Base-by-base conservation (phyloP, 345 rosid genomes). In the Citrus cavaleriei region DNA sequence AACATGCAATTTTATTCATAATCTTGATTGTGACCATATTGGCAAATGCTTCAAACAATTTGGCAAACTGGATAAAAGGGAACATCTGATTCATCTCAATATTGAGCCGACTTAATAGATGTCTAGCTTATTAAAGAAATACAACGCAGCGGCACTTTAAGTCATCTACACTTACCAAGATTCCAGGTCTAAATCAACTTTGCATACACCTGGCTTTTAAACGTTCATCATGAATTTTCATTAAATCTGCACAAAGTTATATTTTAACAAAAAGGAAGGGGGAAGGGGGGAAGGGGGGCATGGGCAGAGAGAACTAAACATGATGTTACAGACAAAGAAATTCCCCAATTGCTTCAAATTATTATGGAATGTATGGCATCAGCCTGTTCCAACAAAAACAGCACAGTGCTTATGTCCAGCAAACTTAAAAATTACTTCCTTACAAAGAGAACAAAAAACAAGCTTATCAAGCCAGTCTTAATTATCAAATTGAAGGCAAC, bases 401-500 rank as follows among this genome's bases (percentile, higher is more conserved):
- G 60, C 19, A 62, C 32, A 27, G 58, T 40, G 8, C 67, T 66
- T 71, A 58, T 37, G 65, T 37, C 35, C 30, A 21, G 28, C 30
- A 22, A 60, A 66, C 24, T 21, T 4, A 32, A 68, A 55, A 83
- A 58, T 34, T 40, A 68, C 35, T 78, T 57, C 46, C 65, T 76
- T 40, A 24, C 49, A 77, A 61, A 54, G 65, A 70, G 14, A 32
- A 54, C 55, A 25, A 75, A 66, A 76, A 77, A 62, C 72, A 73
- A 74, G 28, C 37, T 22, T 58, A 25, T 38, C 68, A 40, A 37
- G 70, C 72, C 78, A 59, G 13, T 21, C n/a, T 49, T 7, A 68
- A 13, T 46, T 24, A 70, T 37, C 13, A 7, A 49, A 34, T 74
- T 77, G 54, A 74, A 65, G 70, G 73, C 82, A 78, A 75, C 66